Evolutionary conservation across 768 basidiomycete species (phyloP), one percentile per base, ranked within the genome.

Genomic region (Mycena maculata): DNA sequence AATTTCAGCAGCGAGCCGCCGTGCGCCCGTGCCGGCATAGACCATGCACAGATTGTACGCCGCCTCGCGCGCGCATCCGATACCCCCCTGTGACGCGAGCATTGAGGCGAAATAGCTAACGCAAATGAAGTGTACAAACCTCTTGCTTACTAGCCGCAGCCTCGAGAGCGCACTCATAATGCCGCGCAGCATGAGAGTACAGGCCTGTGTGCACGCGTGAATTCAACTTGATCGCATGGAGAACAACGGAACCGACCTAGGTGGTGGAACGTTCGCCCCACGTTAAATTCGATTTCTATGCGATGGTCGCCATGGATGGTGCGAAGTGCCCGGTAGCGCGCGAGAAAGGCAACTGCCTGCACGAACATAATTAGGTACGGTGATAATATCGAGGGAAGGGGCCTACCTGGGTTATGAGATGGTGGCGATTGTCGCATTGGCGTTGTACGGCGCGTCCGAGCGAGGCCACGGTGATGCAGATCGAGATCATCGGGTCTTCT

Each of bases 401-500:
- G 25, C 2, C 88, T 78, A 68, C 66, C 61, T 96, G 94, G 4
- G 90, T 85, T 41, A 98, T 86, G 64, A 95, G 85, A 76, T 97
- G 93, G 74, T 98, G 93, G 42, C 96, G 82, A 75, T 99, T 99
- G 79, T 98, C 97, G 16, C 92, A 90, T 76, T 98, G 96, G 22
- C 96, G 86, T 70, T 96, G 94, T 91, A 95, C 94, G 0, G 95
- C 92, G 39, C 97, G 86, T 13, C 95, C 95, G 49, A 98, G 81
- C 23, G 94, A 98, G 0, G 94, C 90, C 49, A 96, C 88, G 0
- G 91, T 93, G 11, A 98, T 83, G 47, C 86, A 88, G 6, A 99
- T 82, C 74, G 92, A 96, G 25, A 98, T 84, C 79, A 96, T 82
- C 0, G 96, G 94, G 76, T 98, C 93, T 16, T 93, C 83, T 0